These are phyloP conservation scores for Naganishia cerealis DNA, from an alignment of 1,284 basidiomycete genomes.

Conservation along the genomic window DNA sequence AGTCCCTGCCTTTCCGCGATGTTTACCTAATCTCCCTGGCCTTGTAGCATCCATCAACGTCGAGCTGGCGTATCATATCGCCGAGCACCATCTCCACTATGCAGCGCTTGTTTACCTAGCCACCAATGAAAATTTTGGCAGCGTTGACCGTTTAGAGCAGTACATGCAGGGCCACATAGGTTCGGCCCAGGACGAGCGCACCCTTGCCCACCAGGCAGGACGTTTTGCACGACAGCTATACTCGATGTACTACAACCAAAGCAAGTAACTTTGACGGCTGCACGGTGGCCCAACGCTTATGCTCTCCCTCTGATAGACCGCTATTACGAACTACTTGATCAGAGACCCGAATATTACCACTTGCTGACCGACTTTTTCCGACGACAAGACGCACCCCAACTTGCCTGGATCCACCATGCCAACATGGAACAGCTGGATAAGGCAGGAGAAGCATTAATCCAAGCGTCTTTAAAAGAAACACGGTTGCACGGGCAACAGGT, in stretches of 20 bases:
- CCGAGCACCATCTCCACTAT: conserved; percentile 83
- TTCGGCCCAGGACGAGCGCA: conserved; percentile 4
- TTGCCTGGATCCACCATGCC: conserved; percentile 90
- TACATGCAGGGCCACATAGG: conserved; percentile 64
- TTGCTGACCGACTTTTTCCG: conserved; percentile 76
- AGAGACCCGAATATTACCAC: conserved; percentile 63
- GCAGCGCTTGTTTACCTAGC: conserved; percentile 73
- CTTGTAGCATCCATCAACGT: conserved; percentile 64
- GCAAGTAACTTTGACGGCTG: conserved; percentile 41
- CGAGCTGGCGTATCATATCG: conserved; percentile 73
- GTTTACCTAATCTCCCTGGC: conserved; percentile 4
- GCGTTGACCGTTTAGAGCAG: conserved; percentile 53
- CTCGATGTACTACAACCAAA: conserved; percentile 62
- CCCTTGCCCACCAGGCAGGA: conserved; percentile 64
- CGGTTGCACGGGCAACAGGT: conserved; percentile 74
- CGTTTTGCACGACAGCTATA: conserved; percentile 86
- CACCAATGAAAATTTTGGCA: conserved; percentile 57
- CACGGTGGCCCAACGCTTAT: conserved; percentile 1
- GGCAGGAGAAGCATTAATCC: conserved; percentile 67
- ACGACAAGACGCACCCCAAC: conserved; percentile 62
- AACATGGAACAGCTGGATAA: conserved; percentile 66
- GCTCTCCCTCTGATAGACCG: conserved; percentile 60
- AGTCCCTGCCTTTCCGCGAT: not conserved
- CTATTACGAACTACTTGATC: conserved; percentile 70
- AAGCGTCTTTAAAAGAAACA: conserved; percentile 62